Evolutionary conservation across 2,329 filamentous ascomycete species (phyloP).

Genomic region (Dothideomycetes sp.): DNA sequence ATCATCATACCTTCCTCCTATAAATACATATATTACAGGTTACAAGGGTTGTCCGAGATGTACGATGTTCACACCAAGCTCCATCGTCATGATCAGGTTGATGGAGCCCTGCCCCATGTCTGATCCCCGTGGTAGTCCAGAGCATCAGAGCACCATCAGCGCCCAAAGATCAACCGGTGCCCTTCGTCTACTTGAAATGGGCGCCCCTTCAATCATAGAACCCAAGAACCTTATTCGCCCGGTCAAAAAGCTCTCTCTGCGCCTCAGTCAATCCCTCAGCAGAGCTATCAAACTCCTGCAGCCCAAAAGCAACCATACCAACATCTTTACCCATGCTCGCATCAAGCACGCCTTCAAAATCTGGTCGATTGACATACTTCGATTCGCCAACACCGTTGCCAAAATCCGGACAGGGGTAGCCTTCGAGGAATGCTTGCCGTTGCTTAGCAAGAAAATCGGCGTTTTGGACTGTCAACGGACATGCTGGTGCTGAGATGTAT

Average conservation of each 20-base stretch:
- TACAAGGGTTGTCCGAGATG: too few species aligned
- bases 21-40: too few species aligned
- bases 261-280: conserved; percentile 39
- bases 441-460: conserved; percentile 62
- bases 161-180: not conserved
- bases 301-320: conserved; percentile 47
- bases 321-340: conserved; percentile 25
- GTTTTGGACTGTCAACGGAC: conserved; percentile 68
- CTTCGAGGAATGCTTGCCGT: conserved; percentile 58
- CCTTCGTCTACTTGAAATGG: not conserved
- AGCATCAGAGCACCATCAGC: too few species aligned
- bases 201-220: conserved; percentile 27
- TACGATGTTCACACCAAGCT: too few species aligned
- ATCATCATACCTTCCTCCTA: too few species aligned
- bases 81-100: too few species aligned
- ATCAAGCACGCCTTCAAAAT: conserved; percentile 29
- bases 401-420: conserved; percentile 41
- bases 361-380: conserved; percentile 35
- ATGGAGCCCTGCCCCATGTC: too few species aligned
- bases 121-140: too few species aligned
- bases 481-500: too few species aligned
- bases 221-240: conserved; percentile 46
- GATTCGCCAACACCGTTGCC: conserved; percentile 55
- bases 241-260: conserved; percentile 42
- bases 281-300: conserved; percentile 41